Evolutionary conservation across 2,329 filamentous ascomycete genomes (phyloP), one percentile per base, ranked within the genome.

Genomic region (Aplosporella prunicola): DNA sequence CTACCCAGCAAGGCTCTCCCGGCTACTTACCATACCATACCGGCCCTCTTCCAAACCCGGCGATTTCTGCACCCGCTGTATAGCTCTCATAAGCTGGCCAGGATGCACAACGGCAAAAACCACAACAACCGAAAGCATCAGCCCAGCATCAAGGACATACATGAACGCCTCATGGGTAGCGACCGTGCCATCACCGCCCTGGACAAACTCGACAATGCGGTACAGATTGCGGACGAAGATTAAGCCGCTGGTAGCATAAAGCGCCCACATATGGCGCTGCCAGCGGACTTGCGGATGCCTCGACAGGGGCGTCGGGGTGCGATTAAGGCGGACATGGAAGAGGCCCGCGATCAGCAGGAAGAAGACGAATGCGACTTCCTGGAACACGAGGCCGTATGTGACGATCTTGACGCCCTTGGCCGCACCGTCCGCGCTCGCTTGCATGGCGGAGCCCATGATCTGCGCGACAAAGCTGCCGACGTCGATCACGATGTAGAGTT

Each of bases 151-250:
- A 39, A 71, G 66, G 10, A 63, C 51, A 44, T 69, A 70, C 5
- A 69, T 39, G n/a, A 55, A 66, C 37, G 57, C 55, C 52, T 72
- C 69, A 26, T 62, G 57, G 9, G 48, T 44, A 25, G 68, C 49
- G 6, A 72, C 45, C 31, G 56, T 61, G 1, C 69, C 68, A 15
- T 54, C 45, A 17, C 60, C 54, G 2, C 68, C 68, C 45, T 61
- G 49, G 0, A 53, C 43, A 40, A 67, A 74, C 52, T 73, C 69
- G 5, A 63, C 49, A 8, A 72, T 55, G 16, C 70, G 59, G 32
- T 69, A 70, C 2, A 70, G 40, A 5, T 54, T 64, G 22, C 71
- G 59, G 4, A 71, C 40, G 40, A 74, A 50, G 45, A 74, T 72
- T 10, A 72, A 49, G 0, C 49, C 43, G 40, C 58, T 64, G 16